Conservation (phyloP, 305 asterid species). For the Fraxinus angustifolia region DNA sequence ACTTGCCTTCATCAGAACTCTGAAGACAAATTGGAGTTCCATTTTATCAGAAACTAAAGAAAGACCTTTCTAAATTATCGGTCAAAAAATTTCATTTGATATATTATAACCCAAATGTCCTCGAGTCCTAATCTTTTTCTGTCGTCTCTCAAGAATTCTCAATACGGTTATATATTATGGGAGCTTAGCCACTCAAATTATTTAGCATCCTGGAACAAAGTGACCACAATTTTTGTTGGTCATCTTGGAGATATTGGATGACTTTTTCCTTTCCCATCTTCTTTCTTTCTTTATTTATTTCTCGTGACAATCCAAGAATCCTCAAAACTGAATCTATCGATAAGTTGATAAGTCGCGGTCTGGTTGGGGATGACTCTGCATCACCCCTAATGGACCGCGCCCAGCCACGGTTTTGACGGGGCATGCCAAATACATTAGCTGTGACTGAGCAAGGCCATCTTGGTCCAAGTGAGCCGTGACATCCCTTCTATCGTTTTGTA, state of each 20-base stretch:
- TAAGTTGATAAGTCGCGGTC: no score
- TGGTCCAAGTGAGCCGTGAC: not conserved
- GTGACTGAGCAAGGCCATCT: not conserved
- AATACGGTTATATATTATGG: not conserved
- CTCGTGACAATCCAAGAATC: not conserved
- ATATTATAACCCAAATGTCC: not conserved
- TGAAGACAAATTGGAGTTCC: not conserved
- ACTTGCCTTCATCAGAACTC: not conserved
- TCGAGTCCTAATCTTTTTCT: not conserved
- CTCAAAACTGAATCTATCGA: no score
- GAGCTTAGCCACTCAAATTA: not conserved
- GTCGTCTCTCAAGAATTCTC: not conserved
- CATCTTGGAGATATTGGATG: not conserved
- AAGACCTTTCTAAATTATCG: not conserved
- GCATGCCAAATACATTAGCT: no score
- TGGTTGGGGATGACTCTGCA: no score
- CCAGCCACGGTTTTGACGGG: no score
- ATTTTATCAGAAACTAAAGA: not conserved
- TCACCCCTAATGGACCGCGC: no score
- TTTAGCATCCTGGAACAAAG: not conserved
- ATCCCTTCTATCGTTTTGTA: not conserved
- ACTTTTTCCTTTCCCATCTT: not conserved
- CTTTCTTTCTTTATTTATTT: no score
- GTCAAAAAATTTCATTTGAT: not conserved
- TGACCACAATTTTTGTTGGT: not conserved